Evolutionary conservation across 345 rosid species (phyloP), one percentile per base, ranked within the genome.

Genomic region (Theobroma cacao): DNA sequence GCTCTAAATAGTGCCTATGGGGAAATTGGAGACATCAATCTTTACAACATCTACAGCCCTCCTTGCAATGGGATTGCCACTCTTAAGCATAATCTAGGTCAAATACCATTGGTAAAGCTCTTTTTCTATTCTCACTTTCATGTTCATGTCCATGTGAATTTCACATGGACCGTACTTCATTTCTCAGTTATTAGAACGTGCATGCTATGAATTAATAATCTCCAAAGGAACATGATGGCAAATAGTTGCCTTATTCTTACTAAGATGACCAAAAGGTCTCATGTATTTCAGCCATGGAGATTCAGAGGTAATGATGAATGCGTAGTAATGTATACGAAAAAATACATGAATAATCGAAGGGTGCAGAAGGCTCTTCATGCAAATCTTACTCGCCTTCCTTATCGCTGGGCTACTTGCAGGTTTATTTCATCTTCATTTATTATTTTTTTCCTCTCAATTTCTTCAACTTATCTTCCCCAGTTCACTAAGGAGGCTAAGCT

Each of bases 351-450:
- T 34, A 85, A 82, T n/a, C 87, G 80, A 4, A 52, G 64, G 10
- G 98, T 93, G 1, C 97, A 95, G 20, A 90, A 77, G 82, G 83
- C 97, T 62, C 89, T 95, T 66, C 99, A 95, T 77, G 97, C 90
- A 7, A 86, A 91, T 10, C 56, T 75, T 13, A 50, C 87, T 26
- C 59, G 10, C 22, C 75, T 86, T 77, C 82, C 80, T 63, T 82
- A 75, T 77, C 86, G 81, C 14, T 88, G 91, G 95, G 24, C 41
- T 2, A 31, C 89, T 80, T 91, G 95, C 90, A 90, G 94, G 91
- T 90, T 60, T n/a, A n/a, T n/a, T n/a, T 13, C 4, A 41, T 43
- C 22, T 4, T 7, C 18, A n/a, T 24, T 36, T 10, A n/a, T 5
- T 7, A 34, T 17, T 5, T 1, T 7, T n/a, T 36, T 10, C 58